Percentiles rank a stretch among this genome's conserved stretches.
Conservation (phyloP, 345 rosid genomes). For the Syzygium grande region DNA sequence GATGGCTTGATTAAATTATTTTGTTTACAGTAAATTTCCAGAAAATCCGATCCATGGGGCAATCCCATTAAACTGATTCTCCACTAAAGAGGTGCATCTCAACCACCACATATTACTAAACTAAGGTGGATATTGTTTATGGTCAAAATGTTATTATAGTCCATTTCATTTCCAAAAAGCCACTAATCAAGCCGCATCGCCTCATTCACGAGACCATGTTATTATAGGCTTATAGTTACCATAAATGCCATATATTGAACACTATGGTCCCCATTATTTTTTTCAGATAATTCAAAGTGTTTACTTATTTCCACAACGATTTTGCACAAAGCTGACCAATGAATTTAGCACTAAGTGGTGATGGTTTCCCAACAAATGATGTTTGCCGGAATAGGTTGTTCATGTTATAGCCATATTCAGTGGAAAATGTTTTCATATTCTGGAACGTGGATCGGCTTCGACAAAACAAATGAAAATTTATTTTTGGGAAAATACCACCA, state of each 20-base stretch:
- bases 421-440: background rate
- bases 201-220: background rate
- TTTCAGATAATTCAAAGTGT: no score
- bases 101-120: background rate
- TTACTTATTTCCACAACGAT: background rate
- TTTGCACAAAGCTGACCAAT: background rate
- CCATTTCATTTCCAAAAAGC: background rate
- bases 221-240: background rate
- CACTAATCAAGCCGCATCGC: constrained; percentile 2
- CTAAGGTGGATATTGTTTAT: background rate
- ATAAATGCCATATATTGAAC: background rate
- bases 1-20: background rate
- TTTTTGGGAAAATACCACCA: no score
- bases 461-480: no score
- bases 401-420: background rate
- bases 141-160: background rate
- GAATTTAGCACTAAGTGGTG: background rate
- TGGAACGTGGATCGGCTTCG: background rate
- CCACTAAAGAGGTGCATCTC: background rate
- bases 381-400: background rate
- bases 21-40: background rate
- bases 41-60: background rate
- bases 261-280: background rate
- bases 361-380: background rate
- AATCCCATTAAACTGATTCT: background rate